A percentile compares a stretch with the other conserved stretches of the same genome.
Evolutionary conservation across 2,329 filamentous ascomycete genomes (phyloP).

Genomic region (Talaromyces sp.): DNA sequence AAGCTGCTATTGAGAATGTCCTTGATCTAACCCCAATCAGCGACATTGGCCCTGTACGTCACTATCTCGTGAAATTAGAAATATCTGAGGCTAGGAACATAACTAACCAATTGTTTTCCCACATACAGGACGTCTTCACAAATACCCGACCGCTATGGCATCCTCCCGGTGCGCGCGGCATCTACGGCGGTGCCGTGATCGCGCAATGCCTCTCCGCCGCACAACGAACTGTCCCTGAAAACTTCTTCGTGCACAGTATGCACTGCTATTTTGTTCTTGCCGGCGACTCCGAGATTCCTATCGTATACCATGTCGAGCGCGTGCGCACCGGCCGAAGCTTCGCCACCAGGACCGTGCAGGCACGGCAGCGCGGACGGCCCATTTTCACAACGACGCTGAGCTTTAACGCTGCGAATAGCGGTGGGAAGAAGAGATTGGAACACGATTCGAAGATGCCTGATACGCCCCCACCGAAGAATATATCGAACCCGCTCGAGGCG

Average conservation of each 20-base stretch:
- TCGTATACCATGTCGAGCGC: conserved; percentile 91
- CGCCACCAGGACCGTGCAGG: conserved; percentile 92
- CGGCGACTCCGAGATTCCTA: conserved; percentile 76
- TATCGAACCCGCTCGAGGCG: background rate
- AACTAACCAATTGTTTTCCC: background rate
- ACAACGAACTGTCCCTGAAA: conserved; percentile 74
- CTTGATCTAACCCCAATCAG: conserved; percentile 77
- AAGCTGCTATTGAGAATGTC: conserved; percentile 82
- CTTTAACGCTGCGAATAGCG: conserved; percentile 65
- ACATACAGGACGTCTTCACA: conserved; percentile 76
- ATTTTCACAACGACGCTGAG: conserved; percentile 96
- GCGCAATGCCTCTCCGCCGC: conserved; percentile 86
- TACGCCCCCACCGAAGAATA: conserved; percentile 44
- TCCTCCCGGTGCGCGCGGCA: conserved; percentile 83
- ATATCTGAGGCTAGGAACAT: background rate
- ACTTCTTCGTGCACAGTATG: conserved; percentile 90
- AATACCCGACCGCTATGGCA: conserved; percentile 92
- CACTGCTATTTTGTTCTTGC: conserved; percentile 98
- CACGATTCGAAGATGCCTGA: conserved; percentile 64
- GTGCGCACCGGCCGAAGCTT: conserved; percentile 88
- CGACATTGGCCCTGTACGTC: conserved; percentile 56
- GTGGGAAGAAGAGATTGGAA: conserved; percentile 54
- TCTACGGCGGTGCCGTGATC: conserved; percentile 91
- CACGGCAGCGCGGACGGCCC: conserved; percentile 76
- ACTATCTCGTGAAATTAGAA: background rate